A percentile compares a stretch with the other conserved stretches of the same genome.
Evolutionary conservation across 305 asterid species (phyloP).

Genomic region (Fraxinus xanthoxyloides): DNA sequence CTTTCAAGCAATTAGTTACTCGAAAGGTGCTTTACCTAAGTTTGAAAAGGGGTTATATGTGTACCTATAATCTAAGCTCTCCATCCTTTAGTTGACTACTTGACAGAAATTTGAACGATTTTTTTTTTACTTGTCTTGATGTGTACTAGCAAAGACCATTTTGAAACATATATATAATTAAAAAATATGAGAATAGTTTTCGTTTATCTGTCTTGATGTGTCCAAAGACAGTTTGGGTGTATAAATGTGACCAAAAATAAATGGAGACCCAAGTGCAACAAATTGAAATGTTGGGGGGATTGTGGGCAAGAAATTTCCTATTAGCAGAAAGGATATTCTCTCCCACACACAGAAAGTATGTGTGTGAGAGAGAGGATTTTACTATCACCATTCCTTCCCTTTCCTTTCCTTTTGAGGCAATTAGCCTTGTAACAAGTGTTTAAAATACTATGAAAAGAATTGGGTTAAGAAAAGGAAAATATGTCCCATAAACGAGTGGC

Average conservation of each 20-base stretch:
- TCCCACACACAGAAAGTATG: not conserved
- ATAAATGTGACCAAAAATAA: not conserved
- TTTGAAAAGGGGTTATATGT: not conserved
- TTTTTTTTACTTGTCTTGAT: too few species aligned
- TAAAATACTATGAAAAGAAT: not conserved
- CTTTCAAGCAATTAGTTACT: not conserved
- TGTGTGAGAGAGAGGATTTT: not conserved
- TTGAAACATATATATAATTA: too few species aligned
- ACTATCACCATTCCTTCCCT: not conserved
- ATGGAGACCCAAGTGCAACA: not conserved
- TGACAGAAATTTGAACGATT: not conserved
- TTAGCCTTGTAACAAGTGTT: not conserved
- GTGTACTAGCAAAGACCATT: not conserved
- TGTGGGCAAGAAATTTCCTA: not conserved
- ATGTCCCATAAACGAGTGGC: not conserved
- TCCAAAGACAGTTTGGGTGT: not conserved
- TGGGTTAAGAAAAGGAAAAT: not conserved
- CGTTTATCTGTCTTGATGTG: not conserved
- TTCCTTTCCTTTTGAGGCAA: not conserved
- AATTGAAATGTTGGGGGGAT: not conserved
- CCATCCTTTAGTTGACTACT: not conserved
- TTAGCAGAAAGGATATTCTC: not conserved
- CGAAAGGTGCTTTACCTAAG: not conserved
- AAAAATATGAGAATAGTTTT: not conserved
- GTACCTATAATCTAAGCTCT: not conserved